Evolutionary conservation across 2,329 filamentous ascomycete species (phyloP), one percentile per base, ranked within the genome.

Genomic region (Tolypocladium album): DNA sequence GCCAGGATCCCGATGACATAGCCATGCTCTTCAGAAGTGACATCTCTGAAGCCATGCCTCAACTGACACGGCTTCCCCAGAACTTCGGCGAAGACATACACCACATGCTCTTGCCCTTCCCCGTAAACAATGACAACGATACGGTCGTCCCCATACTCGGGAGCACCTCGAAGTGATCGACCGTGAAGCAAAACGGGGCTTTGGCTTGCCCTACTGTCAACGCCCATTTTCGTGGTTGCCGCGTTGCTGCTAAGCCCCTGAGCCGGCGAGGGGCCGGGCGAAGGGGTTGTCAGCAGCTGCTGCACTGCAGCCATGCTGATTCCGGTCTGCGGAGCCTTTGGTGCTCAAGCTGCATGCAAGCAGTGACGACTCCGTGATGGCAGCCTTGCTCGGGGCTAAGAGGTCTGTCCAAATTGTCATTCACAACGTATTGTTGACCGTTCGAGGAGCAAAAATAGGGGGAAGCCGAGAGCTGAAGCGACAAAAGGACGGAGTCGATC

Each of bases 41-140:
- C 77, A 55, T 82, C 75, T 62, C 78, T 75, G 71, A 88, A 79
- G 59, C 80, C 76, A 39, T 77, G 72, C 58, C 83, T 82, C 52
- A 87, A 76, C 61, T 80, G 82, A 74, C 83, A 87, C 24, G 87
- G 82, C 70, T 92, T 90, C 17, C 90, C 90, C 50, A 94, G 75
- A 9, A 93, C 87, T 67, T 93, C 88, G 34, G 90, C 89, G 66
- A 92, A 88, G 40, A 89, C 77, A 27, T 84, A 83, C 36, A 92
- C 85, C 63, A 94, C 89, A 47, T 82, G 81, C 61, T 92, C 87
- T 70, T 93, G 88, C 22, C 84, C 87, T 27, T 78, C 78, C 13
- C 87, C 85, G 71, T 88, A 90, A 22, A 93, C 74, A 61, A 94
- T 84, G 40, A 85, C 81, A 36, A 84, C 82, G 56, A 82, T 84